Percentiles rank a stretch among this genome's conserved stretches.
Conservation (phyloP, 805 yeast genomes). For the Kuraishia hungarica region DNA sequence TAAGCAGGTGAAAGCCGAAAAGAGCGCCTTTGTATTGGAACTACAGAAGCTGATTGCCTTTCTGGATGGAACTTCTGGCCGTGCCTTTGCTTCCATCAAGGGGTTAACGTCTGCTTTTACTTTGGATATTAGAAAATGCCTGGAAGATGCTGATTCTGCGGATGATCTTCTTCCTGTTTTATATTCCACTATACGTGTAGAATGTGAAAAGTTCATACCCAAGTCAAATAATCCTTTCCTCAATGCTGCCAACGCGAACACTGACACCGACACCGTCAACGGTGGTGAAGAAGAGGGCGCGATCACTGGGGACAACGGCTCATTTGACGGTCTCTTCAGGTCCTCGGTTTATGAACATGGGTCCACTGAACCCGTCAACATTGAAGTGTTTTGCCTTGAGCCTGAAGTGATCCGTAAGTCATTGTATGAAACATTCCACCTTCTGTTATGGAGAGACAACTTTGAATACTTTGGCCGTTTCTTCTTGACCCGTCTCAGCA, state of each 20-base stretch:
- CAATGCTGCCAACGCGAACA: no score
- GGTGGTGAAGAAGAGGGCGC: conserved; percentile 7
- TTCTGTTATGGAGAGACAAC: conserved; percentile 21
- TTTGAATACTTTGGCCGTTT: conserved; percentile 13
- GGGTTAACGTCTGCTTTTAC: conserved; percentile 23
- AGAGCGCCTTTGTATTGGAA: conserved; percentile 24
- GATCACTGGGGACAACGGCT: conserved; percentile 4
- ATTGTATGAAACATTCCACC: conserved; percentile 25
- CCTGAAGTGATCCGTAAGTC: conserved; percentile 18
- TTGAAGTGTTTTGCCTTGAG: conserved; percentile 25
- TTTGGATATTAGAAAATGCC: conserved; percentile 4
- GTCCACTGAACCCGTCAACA: conserved; percentile 2
- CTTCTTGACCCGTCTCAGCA: conserved; percentile 19
- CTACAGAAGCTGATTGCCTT: conserved; percentile 30
- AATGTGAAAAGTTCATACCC: conserved; percentile 10
- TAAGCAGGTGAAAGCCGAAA: conserved; percentile 10
- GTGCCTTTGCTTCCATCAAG: conserved; percentile 30
- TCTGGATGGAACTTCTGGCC: conserved; percentile 22
- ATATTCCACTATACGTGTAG: conserved; percentile 10
- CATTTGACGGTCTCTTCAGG: conserved; percentile 3
- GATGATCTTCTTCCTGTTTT: conserved; percentile 19
- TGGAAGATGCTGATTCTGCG: conserved; percentile 18
- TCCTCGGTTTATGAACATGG: conserved; percentile 3
- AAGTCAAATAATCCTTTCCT: conserved; percentile 4
- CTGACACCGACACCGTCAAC: background rate